These are phyloP conservation scores for Phaeoacremonium minimum DNA, from an alignment of 2,329 filamentous ascomycete species.

Conservation along the genomic window DNA sequence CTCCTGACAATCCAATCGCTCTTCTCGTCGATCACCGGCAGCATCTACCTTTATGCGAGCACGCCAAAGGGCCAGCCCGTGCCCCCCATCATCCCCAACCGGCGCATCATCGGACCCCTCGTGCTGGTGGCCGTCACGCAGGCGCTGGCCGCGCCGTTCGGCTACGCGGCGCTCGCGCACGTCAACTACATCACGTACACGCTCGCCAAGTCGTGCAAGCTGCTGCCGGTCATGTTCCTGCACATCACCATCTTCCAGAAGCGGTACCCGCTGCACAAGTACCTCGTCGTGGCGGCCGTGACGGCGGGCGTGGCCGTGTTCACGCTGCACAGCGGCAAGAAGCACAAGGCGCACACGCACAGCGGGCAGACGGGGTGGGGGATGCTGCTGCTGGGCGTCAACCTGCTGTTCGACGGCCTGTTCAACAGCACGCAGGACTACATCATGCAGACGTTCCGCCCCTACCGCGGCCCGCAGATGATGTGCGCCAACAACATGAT, in stretches of 20 bases:
- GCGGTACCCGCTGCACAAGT: conserved; percentile 92
- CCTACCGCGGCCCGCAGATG: conserved; percentile 93
- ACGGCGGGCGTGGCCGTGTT: conserved; percentile 92
- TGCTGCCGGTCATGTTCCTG: conserved; percentile 97
- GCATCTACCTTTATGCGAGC: conserved; percentile 70
- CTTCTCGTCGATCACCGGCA: conserved; percentile 80
- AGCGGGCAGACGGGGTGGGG: conserved; percentile 69
- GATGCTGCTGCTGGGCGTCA: conserved; percentile 77
- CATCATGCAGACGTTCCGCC: conserved; percentile 76
- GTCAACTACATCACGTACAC: conserved; percentile 99
- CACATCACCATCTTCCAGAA: conserved; percentile 89
- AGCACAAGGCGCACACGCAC: conserved; percentile 29
- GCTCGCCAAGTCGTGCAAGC: conserved; percentile 95
- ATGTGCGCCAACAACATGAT: conserved; percentile 98
- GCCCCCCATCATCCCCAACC: conserved; percentile 71
- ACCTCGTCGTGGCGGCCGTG: conserved; percentile 85
- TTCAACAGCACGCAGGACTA: conserved; percentile 97
- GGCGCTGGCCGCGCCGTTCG: conserved; percentile 89
- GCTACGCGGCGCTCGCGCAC: conserved; percentile 86
- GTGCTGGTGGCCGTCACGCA: conserved; percentile 82
- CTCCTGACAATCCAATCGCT: conserved; percentile 93
- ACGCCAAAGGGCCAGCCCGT: conserved; percentile 46
- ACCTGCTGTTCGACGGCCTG: conserved; percentile 90
- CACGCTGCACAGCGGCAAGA: conserved; percentile 70
- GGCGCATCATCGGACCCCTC: conserved; percentile 71